Base-by-base conservation (phyloP, 768 basidiomycete genomes). In the Rhizopogon vinicolor region DNA sequence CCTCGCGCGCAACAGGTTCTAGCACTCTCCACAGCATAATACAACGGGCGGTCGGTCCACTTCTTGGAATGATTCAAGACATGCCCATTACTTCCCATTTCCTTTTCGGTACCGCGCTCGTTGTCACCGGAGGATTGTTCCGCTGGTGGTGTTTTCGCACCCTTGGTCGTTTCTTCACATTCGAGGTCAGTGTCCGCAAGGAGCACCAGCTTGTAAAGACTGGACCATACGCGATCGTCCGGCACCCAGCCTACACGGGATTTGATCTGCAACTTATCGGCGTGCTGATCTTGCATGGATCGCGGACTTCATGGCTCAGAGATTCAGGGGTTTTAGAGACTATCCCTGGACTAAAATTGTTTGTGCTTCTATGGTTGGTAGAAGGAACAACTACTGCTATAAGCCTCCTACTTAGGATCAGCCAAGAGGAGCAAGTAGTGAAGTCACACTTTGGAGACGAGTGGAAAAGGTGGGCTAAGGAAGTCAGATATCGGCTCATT, bases 401-500 rank as follows among this genome's bases (percentile, higher is more conserved):
- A 14, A 44, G 40, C 35, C 42, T 57, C 3, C 10, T 56, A 4
- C 50, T 37, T 18, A 54, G 59, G 14, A 51, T 49, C 22, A 37
- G 7, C 14, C 22, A 41, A 53, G 75, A 75, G 54, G 74, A 76
- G 42, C 54, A 53, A 8, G 61, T 69, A 42, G 53, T 75, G 52
- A 58, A 59, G 33, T 55, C 59, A 10, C 58, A 61, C 22, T 75
- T 74, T 52, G 71, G 68, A 12, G 41, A 63, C 25, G 70, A 67
- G 28, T 74, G 73, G 73, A 65, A 68, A 3, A 44, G 48, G 4
- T 75, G 69, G 67, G 69, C 66, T 5, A 53, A 41, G 2, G 55
- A 49, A 10, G 70, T 72, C 8, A 64, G 64, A 12, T 72, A 68
- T 45, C 63, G 55, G 40, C 55, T 76, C n/a, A 57, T 75, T 13